Evolutionary conservation across 768 basidiomycete genomes (phyloP).

Genomic region (Boletus rufocinnamomeus): DNA sequence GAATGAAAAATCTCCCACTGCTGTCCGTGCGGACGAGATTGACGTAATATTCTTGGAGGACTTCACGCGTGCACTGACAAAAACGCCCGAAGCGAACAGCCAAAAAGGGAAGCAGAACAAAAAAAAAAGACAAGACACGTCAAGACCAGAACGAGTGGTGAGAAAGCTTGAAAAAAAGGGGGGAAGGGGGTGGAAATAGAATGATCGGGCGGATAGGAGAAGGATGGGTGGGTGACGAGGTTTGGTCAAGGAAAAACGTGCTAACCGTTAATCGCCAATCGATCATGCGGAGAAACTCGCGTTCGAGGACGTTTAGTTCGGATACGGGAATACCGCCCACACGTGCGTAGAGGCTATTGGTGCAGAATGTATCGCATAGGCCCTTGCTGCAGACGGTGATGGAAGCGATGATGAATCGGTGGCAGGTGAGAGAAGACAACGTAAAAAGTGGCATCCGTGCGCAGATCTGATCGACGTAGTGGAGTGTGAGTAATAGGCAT

Average conservation of each 20-base stretch:
- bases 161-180: slow-evolving; percentile 3
- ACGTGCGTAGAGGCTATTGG: slow-evolving; percentile 91
- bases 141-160: slow-evolving; percentile 22
- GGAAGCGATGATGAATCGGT: slow-evolving; percentile 95
- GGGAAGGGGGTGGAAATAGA: neutral
- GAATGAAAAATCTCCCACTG: slow-evolving; percentile 55
- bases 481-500: slow-evolving; percentile 78
- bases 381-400: slow-evolving; percentile 93
- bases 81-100: slow-evolving; percentile 6
- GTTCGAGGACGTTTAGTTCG: slow-evolving; percentile 93
- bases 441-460: slow-evolving; percentile 85
- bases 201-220: slow-evolving; percentile 11
- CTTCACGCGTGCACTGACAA: slow-evolving; percentile 80
- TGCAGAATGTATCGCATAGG: slow-evolving; percentile 93
- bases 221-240: slow-evolving; percentile 5
- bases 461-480: slow-evolving; percentile 95
- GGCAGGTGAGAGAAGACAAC: slow-evolving; percentile 93
- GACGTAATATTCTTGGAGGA: slow-evolving; percentile 91
- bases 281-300: slow-evolving; percentile 88
- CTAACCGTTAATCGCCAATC: slow-evolving; percentile 95
- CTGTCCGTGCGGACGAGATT: slow-evolving; percentile 89
- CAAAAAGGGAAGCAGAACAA: neutral
- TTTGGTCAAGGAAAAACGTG: slow-evolving; percentile 34
- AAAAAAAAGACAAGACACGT: slow-evolving; percentile 17
- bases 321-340: slow-evolving; percentile 91